phyloP scores from a whole-genome alignment of 495 filamentous ascomycete species.

The Hypoxylon subgilvum region DNA sequence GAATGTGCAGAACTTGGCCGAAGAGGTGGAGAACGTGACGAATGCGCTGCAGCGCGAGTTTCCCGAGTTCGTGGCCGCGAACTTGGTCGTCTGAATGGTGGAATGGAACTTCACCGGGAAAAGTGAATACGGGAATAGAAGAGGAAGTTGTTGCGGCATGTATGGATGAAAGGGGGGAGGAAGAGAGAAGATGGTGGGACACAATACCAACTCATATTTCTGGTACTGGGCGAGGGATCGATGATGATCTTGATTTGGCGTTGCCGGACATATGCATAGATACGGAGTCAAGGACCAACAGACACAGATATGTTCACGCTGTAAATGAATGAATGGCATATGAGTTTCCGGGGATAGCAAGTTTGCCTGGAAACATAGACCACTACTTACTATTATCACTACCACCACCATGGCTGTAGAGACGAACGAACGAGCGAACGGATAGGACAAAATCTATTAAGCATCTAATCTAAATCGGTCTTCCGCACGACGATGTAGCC shows the following conservation, averaged over 20 bases:
- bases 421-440: constrained; percentile 11
- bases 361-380: background rate
- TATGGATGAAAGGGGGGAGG: too few relatives aligned
- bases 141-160: too few relatives aligned
- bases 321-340: background rate
- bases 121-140: too few relatives aligned
- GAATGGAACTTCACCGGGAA: too few relatives aligned
- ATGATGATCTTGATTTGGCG: constrained; percentile 18
- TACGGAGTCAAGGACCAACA: constrained; percentile 28
- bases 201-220: too few relatives aligned
- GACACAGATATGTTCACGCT: background rate
- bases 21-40: constrained; percentile 87
- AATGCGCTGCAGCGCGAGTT: constrained; percentile 73
- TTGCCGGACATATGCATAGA: constrained; percentile 32
- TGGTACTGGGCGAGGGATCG: too few relatives aligned
- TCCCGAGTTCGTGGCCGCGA: constrained; percentile 62
- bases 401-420: too few relatives aligned
- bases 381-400: background rate
- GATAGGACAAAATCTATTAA: background rate
- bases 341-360: too few relatives aligned
- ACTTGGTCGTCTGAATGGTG: constrained; percentile 46
- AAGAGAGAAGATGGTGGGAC: too few relatives aligned
- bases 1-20: constrained; percentile 81
- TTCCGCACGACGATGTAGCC: constrained; percentile 55
- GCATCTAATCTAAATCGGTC: constrained; percentile 49